Evolutionary conservation across 2,329 filamentous ascomycete species (phyloP).

Genomic region (Botrytis fragariae): DNA sequence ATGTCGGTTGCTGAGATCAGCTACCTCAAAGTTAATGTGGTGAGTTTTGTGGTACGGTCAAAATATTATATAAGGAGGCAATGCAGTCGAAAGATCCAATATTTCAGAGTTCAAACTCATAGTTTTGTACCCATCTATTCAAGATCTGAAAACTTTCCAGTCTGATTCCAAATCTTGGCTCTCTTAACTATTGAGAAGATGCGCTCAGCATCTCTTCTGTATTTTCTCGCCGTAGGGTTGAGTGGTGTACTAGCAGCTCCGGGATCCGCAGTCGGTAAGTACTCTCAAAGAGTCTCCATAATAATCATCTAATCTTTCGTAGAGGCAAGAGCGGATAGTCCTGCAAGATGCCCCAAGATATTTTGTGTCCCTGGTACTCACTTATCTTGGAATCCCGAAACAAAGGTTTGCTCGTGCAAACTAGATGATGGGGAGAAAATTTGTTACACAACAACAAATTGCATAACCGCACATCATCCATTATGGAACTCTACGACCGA

Average conservation of each 20-base stretch:
- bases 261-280: slow-evolving; percentile 1
- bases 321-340: slow-evolving; percentile 19
- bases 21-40: not conserved
- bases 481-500: slow-evolving; percentile 17
- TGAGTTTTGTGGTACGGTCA: not conserved
- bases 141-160: not conserved
- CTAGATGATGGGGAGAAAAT: slow-evolving; percentile 15
- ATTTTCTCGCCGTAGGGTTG: slow-evolving; percentile 12
- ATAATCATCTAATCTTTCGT: not conserved
- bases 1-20: slow-evolving; percentile 15
- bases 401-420: slow-evolving; percentile 20
- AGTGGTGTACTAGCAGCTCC: slow-evolving; percentile 14
- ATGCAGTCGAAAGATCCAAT: not conserved
- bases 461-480: slow-evolving; percentile 2
- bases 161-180: not conserved
- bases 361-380: slow-evolving; percentile 21
- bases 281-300: not conserved
- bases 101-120: not conserved
- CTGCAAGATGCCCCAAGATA: slow-evolving; percentile 22
- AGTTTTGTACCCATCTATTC: not conserved
- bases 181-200: not conserved
- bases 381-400: slow-evolving; percentile 21
- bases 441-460: slow-evolving; percentile 19
- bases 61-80: not conserved
- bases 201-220: slow-evolving; percentile 9